These are phyloP conservation scores for Entrophospora sp. DNA, from an alignment of 192 early-diverging fungal species.

Conservation along the genomic window DNA sequence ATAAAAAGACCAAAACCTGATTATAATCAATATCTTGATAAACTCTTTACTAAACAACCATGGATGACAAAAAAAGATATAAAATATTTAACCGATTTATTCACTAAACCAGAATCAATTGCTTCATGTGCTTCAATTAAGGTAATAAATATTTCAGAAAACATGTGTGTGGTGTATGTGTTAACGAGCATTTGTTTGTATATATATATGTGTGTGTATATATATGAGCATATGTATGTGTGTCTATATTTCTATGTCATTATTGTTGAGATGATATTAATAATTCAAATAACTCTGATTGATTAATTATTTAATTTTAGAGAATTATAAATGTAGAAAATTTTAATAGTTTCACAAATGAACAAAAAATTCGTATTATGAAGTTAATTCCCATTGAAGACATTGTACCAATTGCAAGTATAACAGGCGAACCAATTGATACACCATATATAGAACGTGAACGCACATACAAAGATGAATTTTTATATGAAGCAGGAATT, in stretches of 20 bases:
- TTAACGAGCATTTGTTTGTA: too few relatives aligned
- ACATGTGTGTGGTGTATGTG: too few relatives aligned
- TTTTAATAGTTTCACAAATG: not conserved
- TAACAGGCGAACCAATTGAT: constrained; percentile 5
- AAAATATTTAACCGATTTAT: not conserved
- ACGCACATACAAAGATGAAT: not conserved
- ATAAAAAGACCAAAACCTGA: not conserved
- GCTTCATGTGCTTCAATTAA: too few relatives aligned
- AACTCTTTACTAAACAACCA: not conserved
- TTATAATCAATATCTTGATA: not conserved
- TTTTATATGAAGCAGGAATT: not conserved
- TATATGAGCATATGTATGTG: not conserved
- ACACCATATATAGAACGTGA: not conserved
- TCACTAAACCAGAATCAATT: not conserved
- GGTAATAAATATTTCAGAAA: too few relatives aligned
- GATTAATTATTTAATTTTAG: not conserved
- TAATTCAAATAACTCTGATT: too few relatives aligned
- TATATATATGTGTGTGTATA: too few relatives aligned
- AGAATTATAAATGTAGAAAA: not conserved
- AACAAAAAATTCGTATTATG: constrained; percentile 11
- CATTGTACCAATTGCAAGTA: constrained; percentile 13
- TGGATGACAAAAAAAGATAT: constrained; percentile 13
- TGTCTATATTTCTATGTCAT: not conserved
- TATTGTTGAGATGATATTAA: too few relatives aligned
- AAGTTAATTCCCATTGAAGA: not conserved